These are phyloP conservation scores for Starmera pachycereana DNA, from an alignment of 805 yeast species.

Conservation along the genomic window DNA sequence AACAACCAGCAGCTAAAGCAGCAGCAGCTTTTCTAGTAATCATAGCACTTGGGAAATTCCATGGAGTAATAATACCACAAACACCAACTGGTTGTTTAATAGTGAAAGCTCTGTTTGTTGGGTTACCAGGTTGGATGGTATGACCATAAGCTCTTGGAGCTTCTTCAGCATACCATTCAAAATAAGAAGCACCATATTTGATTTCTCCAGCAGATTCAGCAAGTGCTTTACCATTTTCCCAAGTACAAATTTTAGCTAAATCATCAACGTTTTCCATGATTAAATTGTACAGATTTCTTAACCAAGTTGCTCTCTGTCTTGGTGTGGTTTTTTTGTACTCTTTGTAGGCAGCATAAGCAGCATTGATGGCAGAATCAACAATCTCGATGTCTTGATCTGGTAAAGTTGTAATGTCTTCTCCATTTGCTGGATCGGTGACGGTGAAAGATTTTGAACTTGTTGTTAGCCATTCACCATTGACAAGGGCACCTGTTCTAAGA, in stretches of 20 bases:
- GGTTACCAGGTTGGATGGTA: slow-evolving; percentile 44
- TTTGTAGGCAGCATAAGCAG: slow-evolving; percentile 35
- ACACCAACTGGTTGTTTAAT: slow-evolving; percentile 54
- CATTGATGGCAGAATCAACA: slow-evolving; percentile 47
- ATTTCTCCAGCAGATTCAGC: slow-evolving; percentile 46
- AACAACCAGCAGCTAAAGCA: slow-evolving; percentile 57
- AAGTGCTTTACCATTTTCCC: slow-evolving; percentile 53
- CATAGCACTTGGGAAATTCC: slow-evolving; percentile 64
- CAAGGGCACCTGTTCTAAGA: slow-evolving; percentile 46
- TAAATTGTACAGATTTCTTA: slow-evolving; percentile 37
- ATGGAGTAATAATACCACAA: slow-evolving; percentile 53
- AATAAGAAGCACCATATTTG: slow-evolving; percentile 58
- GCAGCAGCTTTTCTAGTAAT: slow-evolving; percentile 57
- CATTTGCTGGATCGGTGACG: slow-evolving; percentile 71
- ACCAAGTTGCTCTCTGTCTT: slow-evolving; percentile 38
- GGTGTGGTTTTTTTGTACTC: slow-evolving; percentile 36
- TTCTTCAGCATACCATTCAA: slow-evolving; percentile 80
- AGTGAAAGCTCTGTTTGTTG: slow-evolving; percentile 41
- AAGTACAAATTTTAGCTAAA: slow-evolving; percentile 42
- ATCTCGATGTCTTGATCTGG: slow-evolving; percentile 50
- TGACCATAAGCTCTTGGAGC: slow-evolving; percentile 47
- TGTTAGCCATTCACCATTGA: slow-evolving; percentile 68
- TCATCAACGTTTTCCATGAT: slow-evolving; percentile 49
- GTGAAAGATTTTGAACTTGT: slow-evolving; percentile 37
- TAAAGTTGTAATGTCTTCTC: slow-evolving; percentile 44